A percentile compares a stretch with the other conserved stretches of the same genome.
Evolutionary conservation across 257 asterid genomes (phyloP).

Genomic region (Penstemon barbatus): DNA sequence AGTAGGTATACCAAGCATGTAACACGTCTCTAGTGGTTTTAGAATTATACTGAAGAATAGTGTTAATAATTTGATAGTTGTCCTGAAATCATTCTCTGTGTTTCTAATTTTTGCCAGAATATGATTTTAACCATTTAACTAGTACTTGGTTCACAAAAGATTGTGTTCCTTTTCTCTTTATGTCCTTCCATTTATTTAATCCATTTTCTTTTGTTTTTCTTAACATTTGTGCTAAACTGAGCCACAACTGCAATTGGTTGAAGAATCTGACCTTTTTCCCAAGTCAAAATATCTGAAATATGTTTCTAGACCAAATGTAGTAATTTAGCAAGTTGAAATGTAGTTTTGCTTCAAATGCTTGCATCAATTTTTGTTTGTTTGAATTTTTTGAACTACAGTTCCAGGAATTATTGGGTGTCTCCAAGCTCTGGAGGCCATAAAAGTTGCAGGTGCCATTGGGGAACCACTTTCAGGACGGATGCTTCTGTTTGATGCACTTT

Average conservation of each 20-base stretch:
- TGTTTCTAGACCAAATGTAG: conserved; percentile 9
- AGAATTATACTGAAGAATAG: neutral
- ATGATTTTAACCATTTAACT: neutral
- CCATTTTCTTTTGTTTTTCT: neutral
- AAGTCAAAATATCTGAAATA: neutral
- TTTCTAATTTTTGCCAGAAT: neutral
- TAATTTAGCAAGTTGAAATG: conserved; percentile 13
- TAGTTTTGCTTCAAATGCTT: neutral
- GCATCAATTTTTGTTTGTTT: neutral
- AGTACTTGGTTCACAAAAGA: neutral
- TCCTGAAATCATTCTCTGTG: neutral
- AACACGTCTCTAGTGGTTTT: neutral
- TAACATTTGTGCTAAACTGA: neutral
- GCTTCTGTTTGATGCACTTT: conserved; percentile 82
- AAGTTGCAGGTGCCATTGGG: conserved; percentile 78
- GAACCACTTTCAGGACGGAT: conserved; percentile 90
- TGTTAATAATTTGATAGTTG: neutral
- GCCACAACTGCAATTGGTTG: neutral
- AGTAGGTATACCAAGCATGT: conserved; percentile 60
- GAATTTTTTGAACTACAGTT: conserved; percentile 45
- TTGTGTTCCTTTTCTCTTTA: neutral
- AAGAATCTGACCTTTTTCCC: neutral
- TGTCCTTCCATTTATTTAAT: neutral
- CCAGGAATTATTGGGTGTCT: conserved; percentile 96
- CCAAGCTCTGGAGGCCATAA: conserved; percentile 94